These are phyloP conservation scores for Eragrostis nindensis DNA, from an alignment of 176 grass and related monocot genomes.

Conservation along the genomic window DNA sequence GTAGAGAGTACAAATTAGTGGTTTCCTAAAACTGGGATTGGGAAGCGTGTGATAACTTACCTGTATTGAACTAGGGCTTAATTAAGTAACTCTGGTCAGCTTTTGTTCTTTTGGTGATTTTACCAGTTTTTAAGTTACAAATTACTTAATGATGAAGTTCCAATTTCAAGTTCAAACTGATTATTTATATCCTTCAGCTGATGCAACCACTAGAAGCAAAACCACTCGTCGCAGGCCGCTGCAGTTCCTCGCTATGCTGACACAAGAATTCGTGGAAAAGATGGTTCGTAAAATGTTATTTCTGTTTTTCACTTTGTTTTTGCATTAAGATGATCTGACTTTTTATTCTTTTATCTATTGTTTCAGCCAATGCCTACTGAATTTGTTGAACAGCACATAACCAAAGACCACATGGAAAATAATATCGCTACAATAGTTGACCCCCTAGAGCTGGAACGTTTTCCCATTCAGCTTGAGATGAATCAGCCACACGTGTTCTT, in stretches of 20 bases:
- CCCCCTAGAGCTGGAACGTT: background rate
- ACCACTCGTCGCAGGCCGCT: background rate
- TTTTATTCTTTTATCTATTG: background rate
- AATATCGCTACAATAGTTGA: background rate
- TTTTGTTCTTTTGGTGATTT: no score
- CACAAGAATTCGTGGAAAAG: background rate
- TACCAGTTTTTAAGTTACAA: background rate
- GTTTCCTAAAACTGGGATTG: no score
- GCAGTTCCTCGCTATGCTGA: constrained; percentile 18
- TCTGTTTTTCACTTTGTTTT: background rate
- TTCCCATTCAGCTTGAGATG: no score
- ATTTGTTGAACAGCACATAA: constrained; percentile 4
- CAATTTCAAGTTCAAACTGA: background rate
- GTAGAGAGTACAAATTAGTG: no score
- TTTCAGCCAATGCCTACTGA: constrained; percentile 4
- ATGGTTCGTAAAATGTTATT: constrained; percentile 8
- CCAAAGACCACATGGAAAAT: background rate
- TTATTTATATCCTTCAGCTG: background rate
- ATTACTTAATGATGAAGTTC: background rate
- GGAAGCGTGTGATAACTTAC: no score
- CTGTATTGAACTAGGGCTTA: no score
- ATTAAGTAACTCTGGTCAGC: no score
- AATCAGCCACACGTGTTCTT: background rate
- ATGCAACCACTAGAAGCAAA: background rate
- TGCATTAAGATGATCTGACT: background rate